Conservation (phyloP, 2,329 filamentous ascomycete genomes). For the Hyphodiscus sp. region DNA sequence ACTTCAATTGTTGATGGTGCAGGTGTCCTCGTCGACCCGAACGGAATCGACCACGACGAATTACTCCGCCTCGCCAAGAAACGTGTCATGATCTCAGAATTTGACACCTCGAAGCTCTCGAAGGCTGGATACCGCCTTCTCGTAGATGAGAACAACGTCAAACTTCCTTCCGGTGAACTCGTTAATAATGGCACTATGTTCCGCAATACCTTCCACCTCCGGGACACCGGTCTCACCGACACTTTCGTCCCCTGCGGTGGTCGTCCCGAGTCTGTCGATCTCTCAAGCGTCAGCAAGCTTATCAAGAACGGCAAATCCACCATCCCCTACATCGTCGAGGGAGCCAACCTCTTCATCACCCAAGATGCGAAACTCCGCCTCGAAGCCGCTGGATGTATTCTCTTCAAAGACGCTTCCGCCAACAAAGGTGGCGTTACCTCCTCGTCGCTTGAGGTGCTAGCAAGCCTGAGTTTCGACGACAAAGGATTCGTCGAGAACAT, state of each 20-base stretch:
- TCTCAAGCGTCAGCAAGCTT: conserved; percentile 77
- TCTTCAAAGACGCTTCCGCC: conserved; percentile 96
- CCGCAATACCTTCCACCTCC: conserved; percentile 95
- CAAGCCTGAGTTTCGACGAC: conserved; percentile 91
- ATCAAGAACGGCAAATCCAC: conserved; percentile 83
- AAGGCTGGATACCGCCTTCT: conserved; percentile 84
- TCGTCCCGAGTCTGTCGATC: conserved; percentile 91
- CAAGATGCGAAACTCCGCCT: conserved; percentile 95
- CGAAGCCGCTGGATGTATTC: conserved; percentile 87
- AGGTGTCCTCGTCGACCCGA: conserved; percentile 88
- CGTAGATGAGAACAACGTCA: conserved; percentile 84
- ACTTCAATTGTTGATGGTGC: conserved; percentile 92
- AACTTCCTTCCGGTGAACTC: conserved; percentile 78
- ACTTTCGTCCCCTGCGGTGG: conserved; percentile 94
- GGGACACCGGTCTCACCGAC: conserved; percentile 70
- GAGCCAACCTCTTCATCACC: conserved; percentile 97
- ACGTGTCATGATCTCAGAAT: conserved; percentile 84
- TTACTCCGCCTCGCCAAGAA: conserved; percentile 77
- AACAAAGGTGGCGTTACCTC: conserved; percentile 99
- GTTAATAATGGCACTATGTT: conserved; percentile 89
- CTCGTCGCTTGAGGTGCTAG: conserved; percentile 91
- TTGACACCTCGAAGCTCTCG: conserved; percentile 79
- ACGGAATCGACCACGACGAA: conserved; percentile 80
- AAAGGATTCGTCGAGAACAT: conserved; percentile 83
- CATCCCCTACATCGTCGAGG: conserved; percentile 94